Evolutionary conservation across 768 basidiomycete genomes (phyloP).

Genomic region (Auriscalpium vulgare): DNA sequence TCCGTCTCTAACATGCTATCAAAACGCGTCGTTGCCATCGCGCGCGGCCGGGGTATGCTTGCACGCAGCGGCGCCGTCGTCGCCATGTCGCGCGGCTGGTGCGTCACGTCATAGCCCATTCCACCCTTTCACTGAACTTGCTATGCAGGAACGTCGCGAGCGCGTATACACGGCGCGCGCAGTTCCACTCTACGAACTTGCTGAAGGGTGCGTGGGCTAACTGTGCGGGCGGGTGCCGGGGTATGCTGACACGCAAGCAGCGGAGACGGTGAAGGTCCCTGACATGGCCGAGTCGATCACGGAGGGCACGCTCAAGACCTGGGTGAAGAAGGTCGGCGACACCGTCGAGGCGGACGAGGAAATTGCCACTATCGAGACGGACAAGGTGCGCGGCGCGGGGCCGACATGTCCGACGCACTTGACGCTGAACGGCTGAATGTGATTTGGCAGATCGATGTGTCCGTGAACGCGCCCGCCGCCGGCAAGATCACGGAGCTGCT

Average conservation of each 20-base stretch:
- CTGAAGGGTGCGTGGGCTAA: slow-evolving; percentile 47
- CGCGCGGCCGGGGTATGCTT: slow-evolving; percentile 9
- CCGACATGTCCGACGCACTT: not conserved
- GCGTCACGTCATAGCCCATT: not conserved
- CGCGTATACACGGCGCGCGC: slow-evolving; percentile 40
- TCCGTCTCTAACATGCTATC: slow-evolving; percentile 9
- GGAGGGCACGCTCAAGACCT: slow-evolving; percentile 92
- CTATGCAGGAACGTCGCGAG: slow-evolving; percentile 37
- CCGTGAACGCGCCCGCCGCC: slow-evolving; percentile 86
- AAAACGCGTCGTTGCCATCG: slow-evolving; percentile 16
- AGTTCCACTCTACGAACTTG: slow-evolving; percentile 65
- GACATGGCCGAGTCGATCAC: slow-evolving; percentile 99
- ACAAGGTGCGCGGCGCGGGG: slow-evolving; percentile 60
- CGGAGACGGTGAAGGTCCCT: slow-evolving; percentile 89
- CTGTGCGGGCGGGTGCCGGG: slow-evolving; percentile 4
- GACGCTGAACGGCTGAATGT: not conserved
- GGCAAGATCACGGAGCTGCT: slow-evolving; percentile 85
- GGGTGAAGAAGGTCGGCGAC: slow-evolving; percentile 92
- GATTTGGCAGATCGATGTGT: slow-evolving; percentile 78
- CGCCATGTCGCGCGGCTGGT: slow-evolving; percentile 13
- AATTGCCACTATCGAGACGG: slow-evolving; percentile 96
- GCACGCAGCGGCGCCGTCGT: slow-evolving; percentile 9
- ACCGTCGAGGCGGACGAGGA: slow-evolving; percentile 89
- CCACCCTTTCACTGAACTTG: not conserved
- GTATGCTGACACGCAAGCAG: slow-evolving; percentile 26